Evolutionary conservation across 139 green algal species (phyloP), one percentile per base, ranked within the genome.

Genomic region (Coelastrella sp.): DNA sequence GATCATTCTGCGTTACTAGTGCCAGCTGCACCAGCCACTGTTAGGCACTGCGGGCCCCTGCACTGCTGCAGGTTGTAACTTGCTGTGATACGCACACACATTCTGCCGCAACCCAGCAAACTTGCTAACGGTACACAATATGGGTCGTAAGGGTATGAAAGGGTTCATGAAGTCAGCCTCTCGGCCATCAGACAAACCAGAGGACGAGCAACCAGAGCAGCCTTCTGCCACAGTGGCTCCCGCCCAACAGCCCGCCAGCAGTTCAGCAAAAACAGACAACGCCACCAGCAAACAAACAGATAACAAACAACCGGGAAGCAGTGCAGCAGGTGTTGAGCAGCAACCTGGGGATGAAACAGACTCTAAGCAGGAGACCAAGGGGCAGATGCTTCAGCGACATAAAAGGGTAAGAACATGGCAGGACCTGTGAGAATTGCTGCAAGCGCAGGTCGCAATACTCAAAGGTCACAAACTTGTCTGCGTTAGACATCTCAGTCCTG

Each of bases 331-430:
- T n/a, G 77, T n/a, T n/a, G n/a, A n/a, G n/a, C n/a, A n/a, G n/a
- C n/a, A 40, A 23, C 45, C 48, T 43, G 38, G 30, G 0, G 30
- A 27, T 5, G 77, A 84, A 2, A 59, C 40, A 4, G 38, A 75
- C 2, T 48, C 4, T 0, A 67, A 34, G 3, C 63, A 45, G 9
- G 92, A 97, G 87, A 93, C 91, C 11, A 83, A 89, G 0, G 90
- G 91, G 19, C 85, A 97, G 57, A 86, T 97, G 81, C 48, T 94
- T 51, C 92, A 97, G 88, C 92, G 94, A 5, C 94, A 97, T 85
- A 97, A 96, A 75, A 82, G 86, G 87, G 92, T 94, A 53, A 32
- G 53, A 32, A 2, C 21, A n/a, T 5, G 53, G 53, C 5, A 32
- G 13, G 17, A 2, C 48, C 1, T 57, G 13, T 57, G 11, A 23